Conservation (phyloP, 257 asterid species). For the Echites panduratus region DNA sequence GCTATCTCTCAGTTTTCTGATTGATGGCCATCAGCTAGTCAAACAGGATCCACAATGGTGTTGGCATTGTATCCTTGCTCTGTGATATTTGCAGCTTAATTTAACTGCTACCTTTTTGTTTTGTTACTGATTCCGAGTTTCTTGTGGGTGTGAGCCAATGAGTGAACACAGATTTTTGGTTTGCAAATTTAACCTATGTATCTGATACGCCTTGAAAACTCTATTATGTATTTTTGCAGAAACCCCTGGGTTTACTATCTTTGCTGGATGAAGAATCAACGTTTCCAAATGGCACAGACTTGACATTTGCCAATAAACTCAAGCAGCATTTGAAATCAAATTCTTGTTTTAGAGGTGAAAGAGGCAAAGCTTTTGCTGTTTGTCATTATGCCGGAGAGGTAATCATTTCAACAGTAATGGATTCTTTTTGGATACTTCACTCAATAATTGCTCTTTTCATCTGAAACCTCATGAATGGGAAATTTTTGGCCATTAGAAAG, state of each 20-base stretch:
- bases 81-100: not conserved
- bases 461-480: not conserved
- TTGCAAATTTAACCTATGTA: not conserved
- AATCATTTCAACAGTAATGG: constrained; percentile 15
- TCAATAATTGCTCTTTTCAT: not conserved
- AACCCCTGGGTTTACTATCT: constrained; percentile 85
- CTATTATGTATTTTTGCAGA: constrained; percentile 46
- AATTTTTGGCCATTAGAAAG: not conserved
- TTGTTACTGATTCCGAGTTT: not conserved
- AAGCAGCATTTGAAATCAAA: constrained; percentile 76
- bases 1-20: not conserved
- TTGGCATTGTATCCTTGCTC: not conserved
- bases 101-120: not conserved
- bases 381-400: constrained; percentile 99
- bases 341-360: constrained; percentile 80
- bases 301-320: constrained; percentile 92
- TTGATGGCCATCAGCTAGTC: not conserved
- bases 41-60: not conserved
- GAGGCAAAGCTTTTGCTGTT: constrained; percentile 79
- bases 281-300: constrained; percentile 94
- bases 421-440: constrained; percentile 6
- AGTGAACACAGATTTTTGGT: not conserved
- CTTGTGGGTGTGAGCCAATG: not conserved
- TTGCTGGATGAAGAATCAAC: constrained; percentile 96
- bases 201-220: constrained; percentile 9